Base-by-base conservation (phyloP, 148 eudicot species). In the Dysphania ambrosioides region DNA sequence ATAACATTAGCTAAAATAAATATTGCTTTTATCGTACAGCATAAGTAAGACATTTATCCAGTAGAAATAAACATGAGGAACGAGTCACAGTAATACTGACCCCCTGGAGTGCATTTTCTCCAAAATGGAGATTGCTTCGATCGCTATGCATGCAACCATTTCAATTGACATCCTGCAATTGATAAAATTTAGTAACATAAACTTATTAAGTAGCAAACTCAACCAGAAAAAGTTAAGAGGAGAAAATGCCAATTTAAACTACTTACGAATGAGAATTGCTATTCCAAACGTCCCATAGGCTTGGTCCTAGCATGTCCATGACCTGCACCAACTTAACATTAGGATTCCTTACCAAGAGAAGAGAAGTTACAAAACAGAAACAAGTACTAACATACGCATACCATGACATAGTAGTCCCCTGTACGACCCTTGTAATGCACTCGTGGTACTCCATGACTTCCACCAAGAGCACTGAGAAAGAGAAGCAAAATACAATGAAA, bases 271-370 rank as follows among this genome's bases (percentile, higher is more conserved):
- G 93, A 69, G 91, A 79, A 74, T 83, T 89, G 71, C 75, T 87
- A 79, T 91, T 94, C 98, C 98, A 94, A 60, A 91, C 96, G 80
- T 94, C 97, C 98, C 97, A 94, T 60, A 94, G 82, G 71, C 98
- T 94, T 26, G 98, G 98, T 34, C 98, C 98, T 34, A 94, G 92
- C 89, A 94, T 91, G 75, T 91, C 98, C 98, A 94, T 91, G 66
- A 94, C 97, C 97, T 94, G 88, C 31, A 83, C 63, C 62, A 12
- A 77, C 42, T 44, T 35, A 11, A 21, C 0, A 23, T 77, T 36
- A 75, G 59, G 24, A 36, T 32, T 5, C 44, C 55, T 71, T 53
- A 65, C 7, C 7, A 61, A 51, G 70, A 13, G 35, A 71, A 79
- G 1, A 23, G 12, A 27, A 18, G 53, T 30, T 44, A 16, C 23